phyloP scores from a whole-genome alignment of 1,284 basidiomycete species.

The Fomitopsis pinicola region DNA sequence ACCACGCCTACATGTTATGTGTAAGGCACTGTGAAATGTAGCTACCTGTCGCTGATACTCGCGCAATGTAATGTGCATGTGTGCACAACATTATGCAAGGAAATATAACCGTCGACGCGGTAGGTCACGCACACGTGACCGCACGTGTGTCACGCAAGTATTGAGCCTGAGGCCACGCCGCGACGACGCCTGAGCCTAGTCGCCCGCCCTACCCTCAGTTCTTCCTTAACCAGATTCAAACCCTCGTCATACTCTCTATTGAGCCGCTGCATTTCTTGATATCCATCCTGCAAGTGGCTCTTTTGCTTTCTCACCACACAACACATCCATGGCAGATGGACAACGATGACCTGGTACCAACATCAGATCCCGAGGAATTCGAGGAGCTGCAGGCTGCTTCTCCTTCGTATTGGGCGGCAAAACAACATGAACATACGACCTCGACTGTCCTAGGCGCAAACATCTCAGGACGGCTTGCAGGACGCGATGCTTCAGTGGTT shows the following conservation, averaged over 20 bases:
- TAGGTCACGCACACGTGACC: background rate
- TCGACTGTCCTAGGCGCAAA: too few species aligned
- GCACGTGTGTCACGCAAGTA: background rate
- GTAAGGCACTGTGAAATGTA: too few species aligned
- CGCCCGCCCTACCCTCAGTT: too few species aligned
- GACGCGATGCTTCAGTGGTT: background rate
- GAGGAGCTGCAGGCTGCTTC: slow-evolving; percentile 2
- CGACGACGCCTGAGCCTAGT: too few species aligned
- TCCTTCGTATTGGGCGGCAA: background rate
- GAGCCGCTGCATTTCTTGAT: background rate
- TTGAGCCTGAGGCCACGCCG: background rate
- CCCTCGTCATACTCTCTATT: background rate
- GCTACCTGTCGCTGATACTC: too few species aligned
- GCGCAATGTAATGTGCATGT: too few species aligned
- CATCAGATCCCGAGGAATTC: slow-evolving; percentile 9
- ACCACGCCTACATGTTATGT: background rate
- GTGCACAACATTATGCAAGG: too few species aligned
- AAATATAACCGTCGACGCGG: background rate
- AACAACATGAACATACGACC: background rate
- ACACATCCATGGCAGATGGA: background rate
- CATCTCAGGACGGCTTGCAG: background rate
- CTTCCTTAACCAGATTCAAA: too few species aligned
- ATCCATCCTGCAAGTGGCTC: too few species aligned
- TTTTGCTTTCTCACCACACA: background rate
- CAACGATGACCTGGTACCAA: slow-evolving; percentile 1